These are phyloP conservation scores for Suillus sp. DNA, from an alignment of 768 basidiomycete species.

Conservation along the genomic window DNA sequence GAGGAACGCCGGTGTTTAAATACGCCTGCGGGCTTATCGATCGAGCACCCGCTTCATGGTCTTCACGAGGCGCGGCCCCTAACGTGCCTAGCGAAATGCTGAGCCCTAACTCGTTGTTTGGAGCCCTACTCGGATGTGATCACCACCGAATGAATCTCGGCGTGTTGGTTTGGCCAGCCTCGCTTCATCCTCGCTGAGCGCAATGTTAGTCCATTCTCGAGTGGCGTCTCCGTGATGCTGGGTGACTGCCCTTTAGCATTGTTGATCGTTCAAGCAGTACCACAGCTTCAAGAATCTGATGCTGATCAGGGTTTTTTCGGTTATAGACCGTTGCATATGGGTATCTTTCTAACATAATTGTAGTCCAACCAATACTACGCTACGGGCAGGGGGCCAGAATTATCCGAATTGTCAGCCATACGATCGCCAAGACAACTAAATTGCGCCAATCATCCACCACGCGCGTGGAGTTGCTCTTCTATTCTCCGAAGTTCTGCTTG, in stretches of 20 bases:
- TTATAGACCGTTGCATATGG: neutral
- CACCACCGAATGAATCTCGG: slow-evolving; percentile 1
- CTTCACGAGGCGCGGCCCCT: slow-evolving; percentile 11
- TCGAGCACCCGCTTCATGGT: neutral
- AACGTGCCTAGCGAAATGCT: neutral
- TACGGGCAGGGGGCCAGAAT: slow-evolving; percentile 3
- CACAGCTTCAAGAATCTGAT: neutral
- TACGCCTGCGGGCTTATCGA: slow-evolving; percentile 7
- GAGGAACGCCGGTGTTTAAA: slow-evolving; percentile 6
- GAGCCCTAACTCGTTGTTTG: slow-evolving; percentile 3
- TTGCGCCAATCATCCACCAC: slow-evolving; percentile 26
- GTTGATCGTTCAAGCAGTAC: neutral
- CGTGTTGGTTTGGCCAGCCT: neutral
- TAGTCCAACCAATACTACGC: slow-evolving; percentile 20
- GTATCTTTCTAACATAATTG: slow-evolving; percentile 13
- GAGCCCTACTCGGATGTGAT: neutral
- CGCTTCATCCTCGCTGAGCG: slow-evolving; percentile 5
- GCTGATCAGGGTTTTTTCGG: neutral
- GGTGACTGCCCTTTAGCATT: neutral
- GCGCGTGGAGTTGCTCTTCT: slow-evolving; percentile 34
- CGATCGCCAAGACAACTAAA: slow-evolving; percentile 26
- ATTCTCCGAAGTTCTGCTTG: slow-evolving; percentile 38
- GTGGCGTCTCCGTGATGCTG: neutral
- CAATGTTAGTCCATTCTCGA: slow-evolving; percentile 1
- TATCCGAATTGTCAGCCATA: slow-evolving; percentile 8